phyloP scores from a whole-genome alignment of 1,139 yeast species.

The Kluyveromyces sp. region DNA sequence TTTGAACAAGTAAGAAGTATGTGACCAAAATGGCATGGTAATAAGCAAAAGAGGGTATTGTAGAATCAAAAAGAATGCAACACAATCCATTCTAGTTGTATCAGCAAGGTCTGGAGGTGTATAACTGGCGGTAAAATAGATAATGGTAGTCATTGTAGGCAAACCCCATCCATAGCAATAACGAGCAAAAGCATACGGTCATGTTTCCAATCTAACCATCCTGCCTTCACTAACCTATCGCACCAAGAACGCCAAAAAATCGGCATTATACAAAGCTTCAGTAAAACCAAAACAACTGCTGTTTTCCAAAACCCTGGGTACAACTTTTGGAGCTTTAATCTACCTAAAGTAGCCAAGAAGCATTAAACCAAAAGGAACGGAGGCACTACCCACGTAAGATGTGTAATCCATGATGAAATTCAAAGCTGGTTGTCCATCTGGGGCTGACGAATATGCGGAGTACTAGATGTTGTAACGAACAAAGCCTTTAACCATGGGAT shows the following conservation, averaged over 20 bases:
- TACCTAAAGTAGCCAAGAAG: slow-evolving; percentile 70
- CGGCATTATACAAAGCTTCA: slow-evolving; percentile 49
- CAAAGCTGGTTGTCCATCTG: slow-evolving; percentile 76
- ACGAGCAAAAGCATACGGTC: slow-evolving; percentile 61
- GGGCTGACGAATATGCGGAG: slow-evolving; percentile 54
- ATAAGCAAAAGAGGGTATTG: slow-evolving; percentile 54
- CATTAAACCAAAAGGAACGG: slow-evolving; percentile 79
- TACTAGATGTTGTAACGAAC: slow-evolving; percentile 42
- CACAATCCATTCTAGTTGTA: slow-evolving; percentile 67
- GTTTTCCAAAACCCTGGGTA: slow-evolving; percentile 69
- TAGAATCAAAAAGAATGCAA: slow-evolving; percentile 53
- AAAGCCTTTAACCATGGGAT: slow-evolving; percentile 81
- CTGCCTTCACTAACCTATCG: slow-evolving; percentile 38
- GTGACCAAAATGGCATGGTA: slow-evolving; percentile 62
- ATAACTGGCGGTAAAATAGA: slow-evolving; percentile 68
- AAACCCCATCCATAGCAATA: slow-evolving; percentile 54
- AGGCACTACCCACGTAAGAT: slow-evolving; percentile 73
- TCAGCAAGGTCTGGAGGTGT: slow-evolving; percentile 53
- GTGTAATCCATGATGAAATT: slow-evolving; percentile 78
- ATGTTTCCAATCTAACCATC: slow-evolving; percentile 40
- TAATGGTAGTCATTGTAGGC: slow-evolving; percentile 67
- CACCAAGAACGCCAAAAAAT: slow-evolving; percentile 59
- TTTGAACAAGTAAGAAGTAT: slow-evolving; percentile 41
- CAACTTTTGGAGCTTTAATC: slow-evolving; percentile 52
- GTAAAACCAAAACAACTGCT: slow-evolving; percentile 37